Conservation (phyloP, 2,329 filamentous ascomycete genomes). For the Aureobasidium sp. region DNA sequence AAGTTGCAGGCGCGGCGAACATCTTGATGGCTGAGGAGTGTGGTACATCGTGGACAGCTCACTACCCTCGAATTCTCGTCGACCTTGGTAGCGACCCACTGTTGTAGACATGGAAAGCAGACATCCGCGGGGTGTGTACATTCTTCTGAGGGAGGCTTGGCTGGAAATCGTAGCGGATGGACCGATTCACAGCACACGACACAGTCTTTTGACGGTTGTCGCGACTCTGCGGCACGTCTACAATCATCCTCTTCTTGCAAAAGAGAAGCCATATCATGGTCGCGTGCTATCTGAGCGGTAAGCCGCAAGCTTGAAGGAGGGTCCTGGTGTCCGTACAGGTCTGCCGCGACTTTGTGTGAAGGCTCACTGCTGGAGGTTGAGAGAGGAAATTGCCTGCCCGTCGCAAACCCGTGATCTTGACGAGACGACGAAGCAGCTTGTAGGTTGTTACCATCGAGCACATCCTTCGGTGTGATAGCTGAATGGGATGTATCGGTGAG, state of each 20-base stretch:
- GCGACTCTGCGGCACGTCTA: background rate
- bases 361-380: too few relatives aligned
- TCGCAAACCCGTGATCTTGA: background rate
- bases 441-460: too few relatives aligned
- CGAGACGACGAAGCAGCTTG: too few relatives aligned
- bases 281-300: background rate
- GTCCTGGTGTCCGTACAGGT: too few relatives aligned
- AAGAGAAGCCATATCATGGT: background rate
- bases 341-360: background rate
- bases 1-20: slow-evolving; percentile 52
- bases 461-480: background rate
- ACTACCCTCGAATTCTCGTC: slow-evolving; percentile 47
- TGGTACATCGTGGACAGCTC: slow-evolving; percentile 61
- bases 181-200: slow-evolving; percentile 39
- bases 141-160: slow-evolving; percentile 33
- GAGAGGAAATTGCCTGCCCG: background rate
- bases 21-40: slow-evolving; percentile 47
- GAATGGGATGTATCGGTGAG: background rate
- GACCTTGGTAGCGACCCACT: slow-evolving; percentile 44
- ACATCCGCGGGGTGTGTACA: slow-evolving; percentile 40
- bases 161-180: slow-evolving; percentile 35
- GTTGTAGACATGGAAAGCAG: slow-evolving; percentile 42
- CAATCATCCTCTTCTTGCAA: background rate
- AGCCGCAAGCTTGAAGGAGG: too few relatives aligned
- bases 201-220: slow-evolving; percentile 31